Conservation (phyloP, 768 basidiomycete species). For the Boletus huronensis region DNA sequence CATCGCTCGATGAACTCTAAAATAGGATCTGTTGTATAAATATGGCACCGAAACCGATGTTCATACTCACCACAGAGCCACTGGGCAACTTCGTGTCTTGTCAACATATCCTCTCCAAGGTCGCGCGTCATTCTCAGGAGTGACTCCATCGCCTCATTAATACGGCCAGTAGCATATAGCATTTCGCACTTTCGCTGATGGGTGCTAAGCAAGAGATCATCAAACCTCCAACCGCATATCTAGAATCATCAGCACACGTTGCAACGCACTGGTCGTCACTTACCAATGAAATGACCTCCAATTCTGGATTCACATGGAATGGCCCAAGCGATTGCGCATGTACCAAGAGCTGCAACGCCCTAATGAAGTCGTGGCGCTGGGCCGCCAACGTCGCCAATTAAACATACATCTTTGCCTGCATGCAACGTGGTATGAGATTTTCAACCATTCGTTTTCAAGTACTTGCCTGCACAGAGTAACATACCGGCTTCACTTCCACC, state of each 20-base stretch:
- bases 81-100: background rate
- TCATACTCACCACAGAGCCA: background rate
- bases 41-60: too few relatives aligned
- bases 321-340: background rate
- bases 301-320: background rate
- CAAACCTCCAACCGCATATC: conserved; percentile 8
- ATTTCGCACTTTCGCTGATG: background rate
- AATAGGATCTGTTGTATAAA: background rate
- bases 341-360: background rate
- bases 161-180: background rate
- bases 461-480: background rate
- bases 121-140: background rate
- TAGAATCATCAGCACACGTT: background rate
- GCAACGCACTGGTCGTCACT: background rate
- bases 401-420: conserved; percentile 3
- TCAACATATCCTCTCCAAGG: background rate
- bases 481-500: background rate
- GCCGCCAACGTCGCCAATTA: background rate
- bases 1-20: background rate
- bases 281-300: background rate
- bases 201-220: background rate
- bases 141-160: background rate
- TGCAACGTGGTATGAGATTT: background rate
- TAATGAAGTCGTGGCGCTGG: background rate
- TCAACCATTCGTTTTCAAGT: background rate